Conservation (phyloP, 2,329 filamentous ascomycete genomes). For the Botrytis squamosa region DNA sequence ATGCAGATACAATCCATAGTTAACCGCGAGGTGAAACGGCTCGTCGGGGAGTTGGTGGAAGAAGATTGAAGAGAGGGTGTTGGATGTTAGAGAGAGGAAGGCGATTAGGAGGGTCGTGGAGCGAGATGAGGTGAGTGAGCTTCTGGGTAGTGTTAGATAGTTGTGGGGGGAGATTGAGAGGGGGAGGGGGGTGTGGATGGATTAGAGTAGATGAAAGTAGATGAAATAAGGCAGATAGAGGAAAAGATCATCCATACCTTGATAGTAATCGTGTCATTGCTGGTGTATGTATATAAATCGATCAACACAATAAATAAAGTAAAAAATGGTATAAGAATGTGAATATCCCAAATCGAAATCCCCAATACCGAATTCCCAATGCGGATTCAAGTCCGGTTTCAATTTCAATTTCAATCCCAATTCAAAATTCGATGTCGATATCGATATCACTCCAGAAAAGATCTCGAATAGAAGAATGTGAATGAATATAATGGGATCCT, state of each 20-base stretch:
- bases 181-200: too few relatives aligned
- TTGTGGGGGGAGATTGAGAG: background rate
- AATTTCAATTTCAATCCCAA: background rate
- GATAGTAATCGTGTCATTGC: conserved; percentile 7
- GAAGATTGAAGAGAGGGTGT: conserved; percentile 36
- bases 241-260: background rate
- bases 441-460: background rate
- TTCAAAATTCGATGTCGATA: background rate
- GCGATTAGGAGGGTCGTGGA: conserved; percentile 31
- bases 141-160: background rate
- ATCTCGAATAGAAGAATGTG: background rate
- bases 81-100: conserved; percentile 35
- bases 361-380: background rate
- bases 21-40: conserved; percentile 36
- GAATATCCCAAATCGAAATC: background rate
- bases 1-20: conserved; percentile 43
- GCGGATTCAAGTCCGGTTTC: background rate
- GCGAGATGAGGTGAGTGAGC: background rate
- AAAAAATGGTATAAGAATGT: background rate
- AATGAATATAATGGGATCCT: background rate
- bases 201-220: background rate
- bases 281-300: background rate
- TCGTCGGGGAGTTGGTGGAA: conserved; percentile 39
- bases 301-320: background rate
- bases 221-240: too few relatives aligned